Percentiles rank a stretch among this genome's conserved stretches.
Evolutionary conservation across 768 basidiomycete genomes (phyloP).

Genomic region (Mycena albidolilacea): DNA sequence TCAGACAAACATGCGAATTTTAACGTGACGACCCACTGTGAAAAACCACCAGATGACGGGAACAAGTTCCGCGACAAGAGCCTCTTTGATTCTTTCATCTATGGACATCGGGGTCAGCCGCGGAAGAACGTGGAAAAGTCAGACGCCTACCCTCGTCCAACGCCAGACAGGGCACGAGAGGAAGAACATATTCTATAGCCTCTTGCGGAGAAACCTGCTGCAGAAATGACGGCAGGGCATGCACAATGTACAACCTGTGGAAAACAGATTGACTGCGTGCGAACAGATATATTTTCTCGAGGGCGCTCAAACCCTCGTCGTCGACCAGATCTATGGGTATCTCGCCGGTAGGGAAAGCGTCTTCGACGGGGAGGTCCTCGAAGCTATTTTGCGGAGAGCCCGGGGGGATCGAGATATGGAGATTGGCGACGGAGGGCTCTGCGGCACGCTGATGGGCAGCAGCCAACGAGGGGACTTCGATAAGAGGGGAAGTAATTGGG

Average conservation of each 20-base stretch:
- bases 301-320: conserved; percentile 84
- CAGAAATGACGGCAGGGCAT: conserved; percentile 85
- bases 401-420: conserved; percentile 45
- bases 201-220: conserved; percentile 85
- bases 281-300: conserved; percentile 95
- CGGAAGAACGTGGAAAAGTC: conserved; percentile 11
- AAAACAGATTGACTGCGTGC: conserved; percentile 79
- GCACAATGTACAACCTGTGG: conserved; percentile 85
- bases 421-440: conserved; percentile 42
- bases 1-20: conserved; percentile 24
- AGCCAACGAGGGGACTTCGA: conserved; percentile 52
- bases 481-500: conserved; percentile 53
- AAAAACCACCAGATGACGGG: conserved; percentile 95
- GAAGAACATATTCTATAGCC: conserved; percentile 93
- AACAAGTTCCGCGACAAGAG: conserved; percentile 85
- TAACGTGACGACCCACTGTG: conserved; percentile 57
- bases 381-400: conserved; percentile 30
- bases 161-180: conserved; percentile 88
- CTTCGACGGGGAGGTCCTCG: conserved; percentile 47
- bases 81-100: conserved; percentile 93
- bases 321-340: conserved; percentile 66
- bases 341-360: conserved; percentile 55
- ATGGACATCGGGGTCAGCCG: conserved; percentile 27
- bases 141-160: conserved; percentile 82
- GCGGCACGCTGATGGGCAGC: conserved; percentile 56